phyloP scores from a whole-genome alignment of 2,329 filamentous ascomycete species.

The Penicillium sp. region DNA sequence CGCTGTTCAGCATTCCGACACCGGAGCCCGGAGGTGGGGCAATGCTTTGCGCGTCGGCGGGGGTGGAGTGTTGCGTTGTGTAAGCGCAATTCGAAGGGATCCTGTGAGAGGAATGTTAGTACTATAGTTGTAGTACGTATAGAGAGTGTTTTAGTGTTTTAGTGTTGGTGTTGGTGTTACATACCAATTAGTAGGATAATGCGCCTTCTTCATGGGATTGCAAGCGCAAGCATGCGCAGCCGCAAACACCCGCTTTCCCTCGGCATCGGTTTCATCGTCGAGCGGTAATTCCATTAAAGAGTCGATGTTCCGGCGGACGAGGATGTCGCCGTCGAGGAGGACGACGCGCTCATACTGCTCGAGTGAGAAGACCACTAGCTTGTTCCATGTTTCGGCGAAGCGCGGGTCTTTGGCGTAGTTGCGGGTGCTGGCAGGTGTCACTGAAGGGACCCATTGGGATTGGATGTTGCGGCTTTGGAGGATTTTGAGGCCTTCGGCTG shows the following conservation, averaged over 20 bases:
- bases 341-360: constrained; percentile 72
- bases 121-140: too few relatives aligned
- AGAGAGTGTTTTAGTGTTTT: too few relatives aligned
- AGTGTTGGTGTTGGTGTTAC: neutral
- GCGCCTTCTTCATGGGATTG: constrained; percentile 70
- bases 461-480: constrained; percentile 67
- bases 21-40: constrained; percentile 50
- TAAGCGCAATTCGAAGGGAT: constrained; percentile 10
- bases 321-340: constrained; percentile 80
- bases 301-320: constrained; percentile 77
- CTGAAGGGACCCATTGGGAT: constrained; percentile 66
- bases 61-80: constrained; percentile 6
- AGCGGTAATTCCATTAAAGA: constrained; percentile 76
- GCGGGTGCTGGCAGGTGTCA: constrained; percentile 63
- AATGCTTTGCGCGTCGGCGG: constrained; percentile 9
- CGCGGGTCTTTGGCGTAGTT: constrained; percentile 72
- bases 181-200: constrained; percentile 72
- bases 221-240: constrained; percentile 81
- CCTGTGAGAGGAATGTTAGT: constrained; percentile 33
- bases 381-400: constrained; percentile 84
- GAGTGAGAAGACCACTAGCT: constrained; percentile 71
- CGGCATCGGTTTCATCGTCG: constrained; percentile 46
- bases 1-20: constrained; percentile 58
- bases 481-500: constrained; percentile 62
- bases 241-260: constrained; percentile 62